These are phyloP conservation scores for Penicillium sp. DNA, from an alignment of 2,329 filamentous ascomycete genomes.

Conservation along the genomic window DNA sequence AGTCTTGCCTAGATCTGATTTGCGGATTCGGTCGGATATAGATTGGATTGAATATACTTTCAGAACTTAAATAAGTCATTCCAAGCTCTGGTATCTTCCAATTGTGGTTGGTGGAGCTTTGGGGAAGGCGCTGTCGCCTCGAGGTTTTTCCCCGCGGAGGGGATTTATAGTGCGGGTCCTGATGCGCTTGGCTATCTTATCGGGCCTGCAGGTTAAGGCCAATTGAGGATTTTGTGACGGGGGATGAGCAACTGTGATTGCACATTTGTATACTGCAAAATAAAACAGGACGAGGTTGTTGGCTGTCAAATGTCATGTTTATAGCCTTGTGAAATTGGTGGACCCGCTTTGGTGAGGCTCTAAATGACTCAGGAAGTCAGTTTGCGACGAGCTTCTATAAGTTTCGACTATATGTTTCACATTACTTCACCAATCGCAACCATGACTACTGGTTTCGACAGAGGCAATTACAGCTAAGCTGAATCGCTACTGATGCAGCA, in stretches of 20 bases:
- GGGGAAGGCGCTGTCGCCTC: neutral
- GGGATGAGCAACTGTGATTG: neutral
- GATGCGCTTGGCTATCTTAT: constrained; percentile 5
- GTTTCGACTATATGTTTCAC: neutral
- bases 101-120: neutral
- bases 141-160: neutral
- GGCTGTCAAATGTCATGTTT: neutral
- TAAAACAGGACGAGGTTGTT: neutral
- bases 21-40: neutral
- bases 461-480: neutral
- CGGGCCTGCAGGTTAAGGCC: neutral
- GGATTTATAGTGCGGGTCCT: neutral
- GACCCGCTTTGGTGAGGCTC: constrained; percentile 6
- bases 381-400: neutral
- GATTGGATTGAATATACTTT: neutral
- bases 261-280: neutral
- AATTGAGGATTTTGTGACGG: neutral
- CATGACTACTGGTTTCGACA: neutral
- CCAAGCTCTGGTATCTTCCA: neutral
- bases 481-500: constrained; percentile 1
- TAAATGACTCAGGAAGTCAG: constrained; percentile 8
- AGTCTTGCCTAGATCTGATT: neutral
- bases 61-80: neutral
- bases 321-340: neutral
- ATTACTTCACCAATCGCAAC: neutral